Evolutionary conservation across 306 rosid genomes (phyloP).

Genomic region (Sicyos edulis): DNA sequence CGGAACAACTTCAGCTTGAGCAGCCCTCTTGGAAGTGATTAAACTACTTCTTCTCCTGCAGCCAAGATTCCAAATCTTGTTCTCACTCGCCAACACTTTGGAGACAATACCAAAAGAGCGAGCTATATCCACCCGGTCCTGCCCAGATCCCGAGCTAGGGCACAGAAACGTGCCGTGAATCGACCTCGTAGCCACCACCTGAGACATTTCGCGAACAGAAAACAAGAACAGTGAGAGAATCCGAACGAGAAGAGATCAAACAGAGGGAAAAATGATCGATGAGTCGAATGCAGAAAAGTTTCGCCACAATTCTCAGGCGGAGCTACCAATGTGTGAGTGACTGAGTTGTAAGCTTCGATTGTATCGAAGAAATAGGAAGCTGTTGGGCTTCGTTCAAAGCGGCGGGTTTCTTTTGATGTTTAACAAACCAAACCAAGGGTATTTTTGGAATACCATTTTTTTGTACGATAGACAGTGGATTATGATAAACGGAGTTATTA

Average conservation of each 20-base stretch:
- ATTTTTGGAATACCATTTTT: too few species aligned
- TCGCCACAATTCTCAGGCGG: conserved; percentile 47
- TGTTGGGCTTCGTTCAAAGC: conserved; percentile 11
- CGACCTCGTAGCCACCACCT: conserved; percentile 61
- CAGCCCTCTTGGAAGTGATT: conserved; percentile 45
- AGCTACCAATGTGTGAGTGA: conserved; percentile 37
- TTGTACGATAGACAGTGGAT: too few species aligned
- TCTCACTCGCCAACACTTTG: conserved; percentile 22
- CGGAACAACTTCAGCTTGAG: conserved; percentile 57
- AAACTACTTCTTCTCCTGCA: conserved; percentile 21
- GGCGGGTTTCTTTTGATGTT: not conserved
- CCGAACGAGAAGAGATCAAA: conserved; percentile 3
- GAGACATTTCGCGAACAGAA: conserved; percentile 45
- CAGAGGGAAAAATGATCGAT: not conserved
- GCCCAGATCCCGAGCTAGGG: conserved; percentile 43
- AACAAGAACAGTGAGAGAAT: conserved; percentile 1
- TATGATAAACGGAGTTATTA: too few species aligned
- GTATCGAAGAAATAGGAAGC: conserved; percentile 43
- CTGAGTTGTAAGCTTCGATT: conserved; percentile 49
- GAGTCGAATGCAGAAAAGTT: conserved; percentile 33
- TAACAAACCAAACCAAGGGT: not conserved
- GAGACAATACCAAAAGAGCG: conserved; percentile 39
- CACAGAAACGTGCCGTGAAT: conserved; percentile 47
- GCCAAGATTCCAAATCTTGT: conserved; percentile 23
- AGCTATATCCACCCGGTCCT: conserved; percentile 37